Base-by-base conservation (phyloP, 2,329 filamentous ascomycete species). In the Lasiodiplodia hormozganensis region DNA sequence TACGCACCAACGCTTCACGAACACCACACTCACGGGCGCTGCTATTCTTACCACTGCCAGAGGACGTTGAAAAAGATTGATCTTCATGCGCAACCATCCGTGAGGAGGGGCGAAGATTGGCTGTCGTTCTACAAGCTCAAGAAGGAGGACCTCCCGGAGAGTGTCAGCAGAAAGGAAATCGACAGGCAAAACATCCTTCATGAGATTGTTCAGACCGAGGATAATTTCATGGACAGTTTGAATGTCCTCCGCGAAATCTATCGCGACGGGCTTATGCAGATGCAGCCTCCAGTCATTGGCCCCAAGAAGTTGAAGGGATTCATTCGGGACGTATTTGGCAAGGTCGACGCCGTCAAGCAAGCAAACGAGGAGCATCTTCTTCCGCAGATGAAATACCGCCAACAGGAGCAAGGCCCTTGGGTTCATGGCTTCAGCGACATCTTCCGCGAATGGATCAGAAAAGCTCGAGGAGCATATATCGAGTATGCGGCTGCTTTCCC, bases 391-490 rank as follows among this genome's bases (percentile, higher is more conserved):
- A 98, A 98, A 76, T 99, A 98, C 77, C 89, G 96, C 31, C 96
- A 99, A 78, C 92, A 96, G 75, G 96, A 98, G 77, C 95, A 99
- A 81, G 96, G 96, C 0, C 96, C 96, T 0, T 99, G 94, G 89
- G 90, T 99, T 69, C 85, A 88, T 14, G 96, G 96, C 3, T 97
- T 97, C 81, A 97, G 94, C 77, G 96, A 98, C 76, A 93, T 99
- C 62, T 98, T 99, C 84, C 87, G 96, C 69, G 96, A 99, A 81
- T 99, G 96, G 96, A 97, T 98, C 70, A 89, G 96, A 71, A 98
- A 97, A 79, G 96, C 96, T 38, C 93, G 91, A 78, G 84, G 87
- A 2, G 91, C 93, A 12, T 99, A 98, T 77, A 89, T 97, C 70
- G 94, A 97, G 69, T 99, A 98, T 78, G 95, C 95, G 49, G 90